Conservation (phyloP, 129 eudicot species). For the Chrysanthemum seticuspe region DNA sequence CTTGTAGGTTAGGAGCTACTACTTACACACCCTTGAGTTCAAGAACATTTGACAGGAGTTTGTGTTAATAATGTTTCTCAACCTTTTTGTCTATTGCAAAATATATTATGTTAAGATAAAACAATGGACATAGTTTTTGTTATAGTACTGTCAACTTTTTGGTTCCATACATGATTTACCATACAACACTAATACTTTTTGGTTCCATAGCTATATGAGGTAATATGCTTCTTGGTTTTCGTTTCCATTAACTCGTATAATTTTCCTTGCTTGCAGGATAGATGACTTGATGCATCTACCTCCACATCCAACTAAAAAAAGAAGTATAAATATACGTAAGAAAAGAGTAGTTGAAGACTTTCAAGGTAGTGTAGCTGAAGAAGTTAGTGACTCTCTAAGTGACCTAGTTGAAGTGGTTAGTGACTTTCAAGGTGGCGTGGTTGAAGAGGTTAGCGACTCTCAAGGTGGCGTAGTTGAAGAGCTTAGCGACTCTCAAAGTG, state of each 20-base stretch:
- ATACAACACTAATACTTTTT: background rate
- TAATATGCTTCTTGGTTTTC: background rate
- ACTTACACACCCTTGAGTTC: no score
- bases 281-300: constrained; percentile 19
- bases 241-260: background rate
- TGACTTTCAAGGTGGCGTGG: background rate
- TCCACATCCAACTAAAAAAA: constrained; percentile 19
- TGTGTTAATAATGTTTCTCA: no score
- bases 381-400: constrained; percentile 32
- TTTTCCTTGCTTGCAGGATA: background rate
- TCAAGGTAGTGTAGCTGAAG: background rate
- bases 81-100: no score
- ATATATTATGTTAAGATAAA: no score
- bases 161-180: no score
- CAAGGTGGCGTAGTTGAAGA: constrained; percentile 19
- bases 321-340: background rate
- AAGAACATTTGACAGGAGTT: no score
- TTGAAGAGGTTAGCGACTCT: constrained; percentile 27
- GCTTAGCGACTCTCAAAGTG: background rate
- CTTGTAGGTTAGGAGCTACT: no score
- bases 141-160: no score
- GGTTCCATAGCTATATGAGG: background rate
- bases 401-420: background rate
- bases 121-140: no score
- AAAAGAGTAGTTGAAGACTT: background rate